Evolutionary conservation across 73 alveolate species (phyloP), one percentile per base, ranked within the genome.

Genomic region (Paramecium primaurelia): DNA sequence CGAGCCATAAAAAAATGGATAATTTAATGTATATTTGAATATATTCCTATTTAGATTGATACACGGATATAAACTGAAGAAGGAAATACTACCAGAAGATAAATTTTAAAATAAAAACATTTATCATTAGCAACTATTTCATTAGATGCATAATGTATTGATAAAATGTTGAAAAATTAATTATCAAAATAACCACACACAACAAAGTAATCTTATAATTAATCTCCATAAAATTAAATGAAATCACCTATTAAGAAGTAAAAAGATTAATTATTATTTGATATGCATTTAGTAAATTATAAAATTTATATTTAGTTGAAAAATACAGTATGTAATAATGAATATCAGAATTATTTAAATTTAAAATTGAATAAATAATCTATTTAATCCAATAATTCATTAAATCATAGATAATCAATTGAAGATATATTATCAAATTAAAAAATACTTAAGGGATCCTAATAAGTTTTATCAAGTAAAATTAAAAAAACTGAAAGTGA

Each of bases 361-460:
- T n/a, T 73, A n/a, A 73, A 73, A 73, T 37, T 34, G 22, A 73
- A 73, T 73, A 73, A 73, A 44, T 38, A 73, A 73, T 73, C 87
- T 1, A 73, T 73, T n/a, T 37, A 34, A 73, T 73, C 87, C 16
- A 44, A 73, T 40, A 38, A 7, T 11, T 37, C 49, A 28, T 2
- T 59, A 14, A 32, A 73, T 37, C 87, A 73, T 73, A 73, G 87
- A 38, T 22, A 73, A n/a, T 73, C 87, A 8, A 73, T 73, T 14
- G 87, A 73, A 73, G 87, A 73, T 37, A 73, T 73, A 18, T 38
- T 73, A n/a, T 36, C 60, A 14, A 14, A 4, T 73, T 11, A 37
- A 36, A 73, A 38, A 73, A 73, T 37, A 37, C 34, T 37, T 16
- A 73, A 73, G 16, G 84, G 49, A 11, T 32, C 84, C 3, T 20